A percentile compares a stretch with the other conserved stretches of the same genome.
Conservation (phyloP, 176 grass and related monocot genomes). For the Eremochloa ophiuroides region DNA sequence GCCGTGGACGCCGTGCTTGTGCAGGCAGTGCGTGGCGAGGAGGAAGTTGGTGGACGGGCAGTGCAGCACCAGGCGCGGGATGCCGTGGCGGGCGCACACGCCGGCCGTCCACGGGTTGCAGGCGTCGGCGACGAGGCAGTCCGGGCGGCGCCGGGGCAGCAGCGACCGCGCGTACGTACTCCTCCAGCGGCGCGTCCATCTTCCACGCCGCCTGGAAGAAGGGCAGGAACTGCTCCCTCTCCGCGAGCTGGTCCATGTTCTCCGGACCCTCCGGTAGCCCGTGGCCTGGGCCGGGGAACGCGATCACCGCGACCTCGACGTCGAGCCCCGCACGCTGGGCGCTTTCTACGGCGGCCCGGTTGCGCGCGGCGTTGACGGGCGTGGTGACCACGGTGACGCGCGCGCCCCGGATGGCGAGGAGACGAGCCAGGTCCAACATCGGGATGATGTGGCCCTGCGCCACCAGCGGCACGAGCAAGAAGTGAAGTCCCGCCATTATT, state of each 20-base stretch:
- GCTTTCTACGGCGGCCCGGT: slow-evolving; percentile 18
- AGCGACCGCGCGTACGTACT: slow-evolving; percentile 23
- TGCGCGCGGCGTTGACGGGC: slow-evolving; percentile 44
- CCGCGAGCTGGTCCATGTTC: slow-evolving; percentile 17
- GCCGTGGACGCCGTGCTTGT: slow-evolving; percentile 15
- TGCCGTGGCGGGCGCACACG: slow-evolving; percentile 2
- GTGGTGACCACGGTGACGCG: slow-evolving; percentile 39
- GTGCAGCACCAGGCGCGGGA: slow-evolving; percentile 30
- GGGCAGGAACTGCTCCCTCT: not conserved
- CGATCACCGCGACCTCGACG: slow-evolving; percentile 38
- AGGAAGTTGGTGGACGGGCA: slow-evolving; percentile 35
- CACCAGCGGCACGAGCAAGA: slow-evolving; percentile 42
- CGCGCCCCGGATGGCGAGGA: slow-evolving; percentile 34
- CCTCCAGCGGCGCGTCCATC: slow-evolving; percentile 33
- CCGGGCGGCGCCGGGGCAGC: slow-evolving; percentile 7
- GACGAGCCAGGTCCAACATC: slow-evolving; percentile 43
- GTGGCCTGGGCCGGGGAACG: slow-evolving; percentile 16
- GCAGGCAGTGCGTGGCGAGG: slow-evolving; percentile 16
- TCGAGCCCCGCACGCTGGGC: slow-evolving; percentile 1
- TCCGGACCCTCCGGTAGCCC: slow-evolving; percentile 46
- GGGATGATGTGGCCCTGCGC: slow-evolving; percentile 62
- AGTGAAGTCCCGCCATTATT: slow-evolving; percentile 32
- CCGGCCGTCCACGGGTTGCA: slow-evolving; percentile 28
- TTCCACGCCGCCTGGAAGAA: slow-evolving; percentile 26
- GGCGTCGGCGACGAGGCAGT: slow-evolving; percentile 26